Evolutionary conservation across 345 rosid genomes (phyloP).

Genomic region (Salix dunnii): DNA sequence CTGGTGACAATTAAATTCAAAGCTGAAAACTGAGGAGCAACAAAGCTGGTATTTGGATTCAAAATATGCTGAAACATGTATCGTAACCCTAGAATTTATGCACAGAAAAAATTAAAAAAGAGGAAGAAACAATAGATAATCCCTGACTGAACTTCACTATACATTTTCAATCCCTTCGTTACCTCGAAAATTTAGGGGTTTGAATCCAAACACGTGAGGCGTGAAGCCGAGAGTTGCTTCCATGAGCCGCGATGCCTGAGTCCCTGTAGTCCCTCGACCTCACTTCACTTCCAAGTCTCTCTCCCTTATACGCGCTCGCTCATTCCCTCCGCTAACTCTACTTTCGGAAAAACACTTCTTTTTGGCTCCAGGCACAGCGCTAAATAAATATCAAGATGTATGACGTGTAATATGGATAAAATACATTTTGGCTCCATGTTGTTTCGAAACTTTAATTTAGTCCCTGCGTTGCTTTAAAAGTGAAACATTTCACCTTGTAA

Average conservation of each 20-base stretch:
- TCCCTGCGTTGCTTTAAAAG: too few species aligned
- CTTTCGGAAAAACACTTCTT: too few species aligned
- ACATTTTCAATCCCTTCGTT: background rate
- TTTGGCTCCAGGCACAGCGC: too few species aligned
- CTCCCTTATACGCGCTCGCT: background rate
- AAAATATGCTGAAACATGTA: background rate
- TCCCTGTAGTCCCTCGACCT: background rate
- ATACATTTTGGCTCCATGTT: too few species aligned
- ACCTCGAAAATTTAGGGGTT: constrained; percentile 28
- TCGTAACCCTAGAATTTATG: background rate
- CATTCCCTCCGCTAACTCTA: background rate
- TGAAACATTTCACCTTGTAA: too few species aligned
- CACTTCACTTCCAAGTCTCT: constrained; percentile 9
- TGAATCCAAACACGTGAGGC: constrained; percentile 17
- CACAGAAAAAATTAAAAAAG: background rate
- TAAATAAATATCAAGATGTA: too few species aligned
- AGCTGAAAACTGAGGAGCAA: too few species aligned
- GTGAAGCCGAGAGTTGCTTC: constrained; percentile 33
- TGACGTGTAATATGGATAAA: too few species aligned
- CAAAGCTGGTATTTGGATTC: background rate
- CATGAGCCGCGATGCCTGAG: constrained; percentile 22
- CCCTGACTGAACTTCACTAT: too few species aligned
- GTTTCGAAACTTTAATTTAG: too few species aligned
- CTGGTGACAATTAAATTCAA: background rate
- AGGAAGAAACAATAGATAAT: too few species aligned